Evolutionary conservation across 2,329 filamentous ascomycete genomes (phyloP).

Genomic region (Dactylella cylindrospora): DNA sequence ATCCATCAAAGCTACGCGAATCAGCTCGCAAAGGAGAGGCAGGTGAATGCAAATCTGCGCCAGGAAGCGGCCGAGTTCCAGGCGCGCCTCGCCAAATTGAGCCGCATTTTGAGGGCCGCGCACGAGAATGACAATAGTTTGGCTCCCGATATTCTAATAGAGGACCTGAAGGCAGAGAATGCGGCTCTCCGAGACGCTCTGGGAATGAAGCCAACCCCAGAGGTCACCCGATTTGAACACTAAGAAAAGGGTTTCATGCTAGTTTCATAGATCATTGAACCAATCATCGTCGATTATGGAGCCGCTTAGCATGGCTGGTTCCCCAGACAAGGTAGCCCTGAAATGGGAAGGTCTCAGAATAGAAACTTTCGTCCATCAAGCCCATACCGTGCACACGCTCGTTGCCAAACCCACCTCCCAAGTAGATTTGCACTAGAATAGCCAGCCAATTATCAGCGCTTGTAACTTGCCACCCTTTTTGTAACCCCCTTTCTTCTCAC

Average conservation of each 20-base stretch:
- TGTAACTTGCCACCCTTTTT: too few species aligned
- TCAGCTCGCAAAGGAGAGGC: constrained; percentile 47
- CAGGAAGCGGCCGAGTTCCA: constrained; percentile 48
- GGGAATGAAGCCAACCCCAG: constrained; percentile 24
- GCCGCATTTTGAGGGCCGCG: constrained; percentile 46
- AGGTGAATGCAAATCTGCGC: constrained; percentile 47
- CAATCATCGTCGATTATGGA: too few species aligned
- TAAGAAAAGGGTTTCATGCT: constrained; percentile 11
- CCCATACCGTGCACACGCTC: too few species aligned
- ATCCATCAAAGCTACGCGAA: constrained; percentile 49
- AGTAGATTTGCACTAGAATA: neutral
- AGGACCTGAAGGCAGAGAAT: constrained; percentile 48
- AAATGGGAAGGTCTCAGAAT: too few species aligned
- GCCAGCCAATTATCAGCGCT: too few species aligned
- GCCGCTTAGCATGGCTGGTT: too few species aligned
- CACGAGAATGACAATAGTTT: constrained; percentile 46
- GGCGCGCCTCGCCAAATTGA: constrained; percentile 46
- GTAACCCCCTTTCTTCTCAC: constrained; percentile 2
- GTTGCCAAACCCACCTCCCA: too few species aligned
- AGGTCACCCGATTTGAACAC: neutral
- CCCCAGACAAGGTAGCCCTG: too few species aligned
- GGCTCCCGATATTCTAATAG: constrained; percentile 48
- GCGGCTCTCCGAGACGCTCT: constrained; percentile 47
- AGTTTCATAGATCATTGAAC: constrained; percentile 11
- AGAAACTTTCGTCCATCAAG: too few species aligned